Evolutionary conservation across 2,329 filamentous ascomycete genomes (phyloP), one percentile per base, ranked within the genome.

Genomic region (Neofusicoccum cordaticola): DNA sequence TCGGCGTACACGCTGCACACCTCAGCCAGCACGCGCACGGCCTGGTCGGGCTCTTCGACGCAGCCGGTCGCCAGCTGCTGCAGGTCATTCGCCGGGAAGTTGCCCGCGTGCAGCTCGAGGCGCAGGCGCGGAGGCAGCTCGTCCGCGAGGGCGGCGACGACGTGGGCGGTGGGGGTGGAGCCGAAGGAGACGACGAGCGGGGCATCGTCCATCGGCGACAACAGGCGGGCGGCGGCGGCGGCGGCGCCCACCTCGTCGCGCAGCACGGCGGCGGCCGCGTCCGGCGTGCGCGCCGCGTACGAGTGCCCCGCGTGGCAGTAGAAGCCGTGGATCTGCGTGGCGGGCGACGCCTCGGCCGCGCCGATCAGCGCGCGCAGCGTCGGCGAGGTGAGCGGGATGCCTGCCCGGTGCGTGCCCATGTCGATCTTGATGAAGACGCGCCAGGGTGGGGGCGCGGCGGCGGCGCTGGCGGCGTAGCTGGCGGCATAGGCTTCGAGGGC

Each of bases 221-320:
- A 12, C 19, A 62, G 37, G 3, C 11, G 27, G 0, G 63, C 56
- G 2, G 64, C 64, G n/a, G 22, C 34, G 8, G 35, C 50, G 1
- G 64, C 64, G 1, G 64, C 58, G n/a, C 35, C 39, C 5, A 62
- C 57, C 34, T 65, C 64, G 19, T 47, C 58, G 12, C 56, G 48
- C 34, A 65, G 44, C 3, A 65, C 47, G 13, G 48, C 39, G 1
- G 47, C 50, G 1, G 64, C 64, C 0, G 41, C 57, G 3, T n/a
- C 50, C 11, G 37, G n/a, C 19, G 2, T 15, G 35, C 58, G 57
- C 31, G 57, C 37, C 3, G 27, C 56, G 57, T 65, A 65, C 31
- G 57, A 35, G 44, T 65, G 64, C 0, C 64, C 64, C 2, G 64
- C 64, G 42, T 65, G 64, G 57, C 57, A 62, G 48, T 65, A 65